Conservation (phyloP, 176 grass and related monocot genomes). For the Oryza australiensis region DNA sequence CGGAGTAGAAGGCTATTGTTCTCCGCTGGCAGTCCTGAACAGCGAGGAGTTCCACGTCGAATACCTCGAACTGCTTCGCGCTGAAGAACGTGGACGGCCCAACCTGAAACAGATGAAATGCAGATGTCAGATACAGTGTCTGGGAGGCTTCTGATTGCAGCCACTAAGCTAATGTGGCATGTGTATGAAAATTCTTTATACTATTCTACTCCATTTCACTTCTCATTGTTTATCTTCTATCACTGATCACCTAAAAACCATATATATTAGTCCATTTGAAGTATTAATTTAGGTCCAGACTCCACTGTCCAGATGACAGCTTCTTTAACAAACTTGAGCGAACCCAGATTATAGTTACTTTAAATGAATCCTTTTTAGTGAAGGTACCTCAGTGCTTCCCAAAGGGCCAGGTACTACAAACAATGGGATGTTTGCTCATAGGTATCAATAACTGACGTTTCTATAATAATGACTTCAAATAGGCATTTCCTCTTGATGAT, state of each 20-base stretch:
- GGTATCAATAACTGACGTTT: not conserved
- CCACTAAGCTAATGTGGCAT: not conserved
- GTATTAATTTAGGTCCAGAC: not conserved
- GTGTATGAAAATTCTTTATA: not conserved
- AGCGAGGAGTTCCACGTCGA: slow-evolving; percentile 71
- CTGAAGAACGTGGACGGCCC: slow-evolving; percentile 96
- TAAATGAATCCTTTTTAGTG: not conserved
- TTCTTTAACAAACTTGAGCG: not conserved
- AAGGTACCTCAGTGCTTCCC: not conserved
- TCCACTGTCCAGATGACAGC: not conserved
- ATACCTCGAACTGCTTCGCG: slow-evolving; percentile 94
- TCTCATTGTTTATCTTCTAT: not conserved
- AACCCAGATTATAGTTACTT: not conserved
- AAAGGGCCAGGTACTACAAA: not conserved
- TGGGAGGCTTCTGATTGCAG: not conserved
- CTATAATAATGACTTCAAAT: not conserved
- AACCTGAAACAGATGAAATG: slow-evolving; percentile 58
- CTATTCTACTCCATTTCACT: not conserved
- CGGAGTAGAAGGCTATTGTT: slow-evolving; percentile 92
- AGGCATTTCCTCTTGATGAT: not conserved
- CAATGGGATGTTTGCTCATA: not conserved
- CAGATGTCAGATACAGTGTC: slow-evolving; percentile 3
- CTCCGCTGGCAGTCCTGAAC: slow-evolving; percentile 89
- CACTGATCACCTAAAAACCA: not conserved
- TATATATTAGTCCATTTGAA: not conserved